These are phyloP conservation scores for Rhamnella rubrinervis DNA, from an alignment of 331 rosid genomes.

Conservation along the genomic window DNA sequence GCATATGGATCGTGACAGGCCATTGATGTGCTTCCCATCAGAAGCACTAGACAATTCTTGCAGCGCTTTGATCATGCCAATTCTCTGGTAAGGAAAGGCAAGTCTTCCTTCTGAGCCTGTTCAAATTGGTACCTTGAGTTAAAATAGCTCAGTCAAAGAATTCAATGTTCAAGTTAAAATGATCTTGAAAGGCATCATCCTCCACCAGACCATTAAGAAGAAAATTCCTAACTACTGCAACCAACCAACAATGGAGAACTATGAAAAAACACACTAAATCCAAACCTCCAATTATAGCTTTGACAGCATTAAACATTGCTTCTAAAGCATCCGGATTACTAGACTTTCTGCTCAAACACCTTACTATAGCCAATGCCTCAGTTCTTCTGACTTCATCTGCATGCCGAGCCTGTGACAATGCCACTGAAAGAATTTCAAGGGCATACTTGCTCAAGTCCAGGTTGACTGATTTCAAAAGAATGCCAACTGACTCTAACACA, in stretches of 20 bases:
- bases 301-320: conserved; percentile 74
- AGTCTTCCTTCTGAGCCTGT: conserved; percentile 96
- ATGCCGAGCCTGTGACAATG: conserved; percentile 78
- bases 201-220: conserved; percentile 4
- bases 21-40: conserved; percentile 67
- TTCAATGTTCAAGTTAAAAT: conserved; percentile 10
- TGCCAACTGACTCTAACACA: conserved; percentile 82
- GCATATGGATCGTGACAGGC: conserved; percentile 57
- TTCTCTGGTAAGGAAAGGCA: conserved; percentile 90
- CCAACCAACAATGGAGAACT: neutral
- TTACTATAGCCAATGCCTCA: conserved; percentile 65
- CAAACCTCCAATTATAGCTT: conserved; percentile 83
- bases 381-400: conserved; percentile 81
- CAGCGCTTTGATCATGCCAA: conserved; percentile 76
- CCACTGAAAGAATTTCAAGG: conserved; percentile 71
- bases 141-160: conserved; percentile 14
- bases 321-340: conserved; percentile 87
- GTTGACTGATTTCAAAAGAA: conserved; percentile 72
- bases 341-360: conserved; percentile 73
- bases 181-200: conserved; percentile 6
- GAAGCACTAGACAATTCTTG: conserved; percentile 79
- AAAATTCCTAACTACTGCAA: neutral
- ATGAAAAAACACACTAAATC: neutral
- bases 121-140: conserved; percentile 18
- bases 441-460: conserved; percentile 96